phyloP scores from a whole-genome alignment of 192 early-diverging fungal genomes.

The Neocallimastix lanati region DNA sequence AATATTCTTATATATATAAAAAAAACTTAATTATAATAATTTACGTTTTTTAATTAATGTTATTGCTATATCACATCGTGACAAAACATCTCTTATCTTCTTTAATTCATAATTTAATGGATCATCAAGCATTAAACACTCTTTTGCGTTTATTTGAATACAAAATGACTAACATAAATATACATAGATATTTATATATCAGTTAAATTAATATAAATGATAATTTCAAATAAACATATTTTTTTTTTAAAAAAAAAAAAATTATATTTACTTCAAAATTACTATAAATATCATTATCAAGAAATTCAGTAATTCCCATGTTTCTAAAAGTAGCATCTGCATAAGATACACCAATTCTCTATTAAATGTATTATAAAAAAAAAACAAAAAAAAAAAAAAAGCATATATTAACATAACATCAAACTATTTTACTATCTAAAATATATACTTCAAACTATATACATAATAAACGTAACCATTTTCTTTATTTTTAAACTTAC shows the following conservation, averaged over 20 bases:
- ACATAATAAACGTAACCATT: no score
- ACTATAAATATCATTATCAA: slow-evolving; percentile 81
- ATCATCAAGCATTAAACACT: slow-evolving; percentile 51
- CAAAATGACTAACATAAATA: slow-evolving; percentile 39
- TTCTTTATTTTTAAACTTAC: slow-evolving; percentile 7
- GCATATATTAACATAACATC: no score
- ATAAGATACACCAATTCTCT: slow-evolving; percentile 70
- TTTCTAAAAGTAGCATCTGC: slow-evolving; percentile 63
- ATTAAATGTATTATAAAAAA: not conserved
- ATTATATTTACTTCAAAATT: slow-evolving; percentile 57
- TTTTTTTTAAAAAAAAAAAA: not conserved
- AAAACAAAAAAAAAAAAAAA: not conserved
- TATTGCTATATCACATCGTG: slow-evolving; percentile 56
- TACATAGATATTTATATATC: no score
- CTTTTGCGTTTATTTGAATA: slow-evolving; percentile 85
- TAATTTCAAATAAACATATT: no score
- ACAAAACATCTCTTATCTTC: slow-evolving; percentile 50
- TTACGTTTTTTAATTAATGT: slow-evolving; percentile 45
- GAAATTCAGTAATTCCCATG: slow-evolving; percentile 72
- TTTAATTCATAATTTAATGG: slow-evolving; percentile 43
- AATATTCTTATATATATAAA: no score
- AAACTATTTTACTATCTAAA: no score
- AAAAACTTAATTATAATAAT: no score
- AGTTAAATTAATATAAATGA: no score
- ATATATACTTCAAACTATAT: no score